phyloP scores from a whole-genome alignment of 2,329 filamentous ascomycete species.

The Colletotrichum falcatum region DNA sequence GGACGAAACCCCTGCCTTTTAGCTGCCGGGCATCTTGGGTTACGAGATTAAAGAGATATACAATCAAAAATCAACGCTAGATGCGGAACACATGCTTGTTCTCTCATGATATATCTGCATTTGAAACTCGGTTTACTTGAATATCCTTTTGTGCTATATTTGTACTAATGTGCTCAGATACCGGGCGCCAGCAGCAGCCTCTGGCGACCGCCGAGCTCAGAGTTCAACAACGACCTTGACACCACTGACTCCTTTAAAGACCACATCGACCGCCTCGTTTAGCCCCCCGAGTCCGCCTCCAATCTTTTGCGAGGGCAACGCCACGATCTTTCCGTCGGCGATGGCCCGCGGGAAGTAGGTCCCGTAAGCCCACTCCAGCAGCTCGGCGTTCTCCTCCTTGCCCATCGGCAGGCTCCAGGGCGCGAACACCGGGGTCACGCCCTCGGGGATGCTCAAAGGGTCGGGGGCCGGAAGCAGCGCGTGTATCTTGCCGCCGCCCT shows the following conservation, averaged over 20 bases:
- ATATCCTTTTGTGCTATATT: background rate
- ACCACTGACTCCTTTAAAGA: conserved; percentile 25
- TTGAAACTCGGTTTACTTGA: background rate
- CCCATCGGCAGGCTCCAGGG: conserved; percentile 1
- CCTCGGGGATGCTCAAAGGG: conserved; percentile 4
- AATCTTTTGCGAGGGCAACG: conserved; percentile 9
- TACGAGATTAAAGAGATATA: background rate
- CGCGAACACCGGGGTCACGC: conserved; percentile 2
- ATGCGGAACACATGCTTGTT: background rate
- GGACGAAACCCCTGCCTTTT: background rate
- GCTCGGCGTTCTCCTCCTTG: conserved; percentile 14
- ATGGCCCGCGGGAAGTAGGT: conserved; percentile 26
- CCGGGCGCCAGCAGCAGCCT: accelerated
- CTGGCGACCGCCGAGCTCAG: background rate
- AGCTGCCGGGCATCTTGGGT: background rate
- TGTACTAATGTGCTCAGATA: no score
- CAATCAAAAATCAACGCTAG: background rate
- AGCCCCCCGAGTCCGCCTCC: conserved; percentile 13
- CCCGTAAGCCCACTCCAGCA: conserved; percentile 17
- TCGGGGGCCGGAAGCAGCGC: conserved; percentile 18
- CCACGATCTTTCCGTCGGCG: background rate
- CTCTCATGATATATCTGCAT: background rate
- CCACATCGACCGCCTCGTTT: conserved; percentile 22
- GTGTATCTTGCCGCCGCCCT: conserved; percentile 28
- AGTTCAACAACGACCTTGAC: conserved; percentile 25